Evolutionary conservation across 306 rosid genomes (phyloP).

Genomic region (Senna tora): DNA sequence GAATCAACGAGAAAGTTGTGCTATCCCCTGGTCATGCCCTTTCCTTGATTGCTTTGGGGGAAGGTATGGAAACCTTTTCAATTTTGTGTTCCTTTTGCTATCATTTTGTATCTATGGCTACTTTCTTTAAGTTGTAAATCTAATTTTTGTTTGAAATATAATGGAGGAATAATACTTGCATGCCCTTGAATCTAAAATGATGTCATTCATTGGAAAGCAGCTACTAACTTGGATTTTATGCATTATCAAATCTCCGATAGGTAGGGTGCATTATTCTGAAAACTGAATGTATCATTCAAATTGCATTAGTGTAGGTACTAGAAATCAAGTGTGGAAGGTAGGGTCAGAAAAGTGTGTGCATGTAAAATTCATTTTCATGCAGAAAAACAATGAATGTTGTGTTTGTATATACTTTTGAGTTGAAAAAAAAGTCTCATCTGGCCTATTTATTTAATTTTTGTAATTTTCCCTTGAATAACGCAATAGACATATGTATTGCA

Average conservation of each 20-base stretch:
- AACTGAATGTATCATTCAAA: no score
- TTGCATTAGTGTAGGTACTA: no score
- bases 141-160: no score
- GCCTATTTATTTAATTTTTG: not conserved
- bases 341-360: no score
- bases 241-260: no score
- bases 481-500: slow-evolving; percentile 29
- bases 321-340: no score
- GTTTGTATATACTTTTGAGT: slow-evolving; percentile 29
- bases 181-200: no score
- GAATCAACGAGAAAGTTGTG: slow-evolving; percentile 93
- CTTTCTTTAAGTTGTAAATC: no score
- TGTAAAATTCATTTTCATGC: slow-evolving; percentile 17
- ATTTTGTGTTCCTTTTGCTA: slow-evolving; percentile 12
- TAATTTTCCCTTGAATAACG: not conserved
- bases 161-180: no score
- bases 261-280: no score
- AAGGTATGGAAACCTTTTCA: slow-evolving; percentile 52
- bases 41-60: slow-evolving; percentile 88
- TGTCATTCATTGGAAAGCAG: no score
- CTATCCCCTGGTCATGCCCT: slow-evolving; percentile 93
- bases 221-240: no score
- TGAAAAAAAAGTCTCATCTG: slow-evolving; percentile 14
- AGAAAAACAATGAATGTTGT: slow-evolving; percentile 12
- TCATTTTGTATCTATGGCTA: slow-evolving; percentile 29